These are phyloP conservation scores for Favolaschia claudopus DNA, from an alignment of 768 basidiomycete genomes.

Conservation along the genomic window DNA sequence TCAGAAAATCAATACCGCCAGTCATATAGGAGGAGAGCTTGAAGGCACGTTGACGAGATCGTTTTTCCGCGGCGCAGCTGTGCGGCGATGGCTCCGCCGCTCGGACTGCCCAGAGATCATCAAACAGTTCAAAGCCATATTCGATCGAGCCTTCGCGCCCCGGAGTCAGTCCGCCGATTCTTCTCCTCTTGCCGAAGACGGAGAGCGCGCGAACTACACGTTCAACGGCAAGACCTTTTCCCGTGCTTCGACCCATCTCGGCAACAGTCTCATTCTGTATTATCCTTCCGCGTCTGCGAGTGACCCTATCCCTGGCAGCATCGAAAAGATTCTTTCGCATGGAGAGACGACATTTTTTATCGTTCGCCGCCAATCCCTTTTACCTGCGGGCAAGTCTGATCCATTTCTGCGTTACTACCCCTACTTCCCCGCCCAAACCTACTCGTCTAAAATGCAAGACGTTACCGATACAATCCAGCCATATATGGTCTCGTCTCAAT, in stretches of 20 bases:
- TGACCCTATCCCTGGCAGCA: slow-evolving; percentile 16
- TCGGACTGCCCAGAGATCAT: slow-evolving; percentile 21
- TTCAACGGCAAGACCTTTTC: slow-evolving; percentile 14
- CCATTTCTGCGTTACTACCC: slow-evolving; percentile 19
- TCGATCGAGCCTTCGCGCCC: slow-evolving; percentile 12
- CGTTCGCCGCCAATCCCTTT: slow-evolving; percentile 13
- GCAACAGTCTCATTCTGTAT: slow-evolving; percentile 22
- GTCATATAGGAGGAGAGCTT: slow-evolving; percentile 34
- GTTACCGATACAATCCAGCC: slow-evolving; percentile 9
- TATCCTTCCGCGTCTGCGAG: slow-evolving; percentile 20
- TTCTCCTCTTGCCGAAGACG: slow-evolving; percentile 13
- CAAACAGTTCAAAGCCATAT: slow-evolving; percentile 22
- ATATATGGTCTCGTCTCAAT: slow-evolving; percentile 10
- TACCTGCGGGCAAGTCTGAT: slow-evolving; percentile 7
- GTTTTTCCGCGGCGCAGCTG: slow-evolving; percentile 12
- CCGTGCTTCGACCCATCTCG: slow-evolving; percentile 21
- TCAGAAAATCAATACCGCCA: slow-evolving; percentile 41
- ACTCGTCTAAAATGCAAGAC: slow-evolving; percentile 20
- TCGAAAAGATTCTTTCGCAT: slow-evolving; percentile 6
- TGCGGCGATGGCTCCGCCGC: slow-evolving; percentile 16
- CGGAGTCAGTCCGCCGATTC: slow-evolving; percentile 8
- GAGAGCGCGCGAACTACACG: slow-evolving; percentile 17
- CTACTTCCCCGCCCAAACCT: slow-evolving; percentile 19
- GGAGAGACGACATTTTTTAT: slow-evolving; percentile 10
- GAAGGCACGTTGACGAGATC: slow-evolving; percentile 18